Conservation (phyloP, 75 land plant species). For the Pinus tabuliformis region DNA sequence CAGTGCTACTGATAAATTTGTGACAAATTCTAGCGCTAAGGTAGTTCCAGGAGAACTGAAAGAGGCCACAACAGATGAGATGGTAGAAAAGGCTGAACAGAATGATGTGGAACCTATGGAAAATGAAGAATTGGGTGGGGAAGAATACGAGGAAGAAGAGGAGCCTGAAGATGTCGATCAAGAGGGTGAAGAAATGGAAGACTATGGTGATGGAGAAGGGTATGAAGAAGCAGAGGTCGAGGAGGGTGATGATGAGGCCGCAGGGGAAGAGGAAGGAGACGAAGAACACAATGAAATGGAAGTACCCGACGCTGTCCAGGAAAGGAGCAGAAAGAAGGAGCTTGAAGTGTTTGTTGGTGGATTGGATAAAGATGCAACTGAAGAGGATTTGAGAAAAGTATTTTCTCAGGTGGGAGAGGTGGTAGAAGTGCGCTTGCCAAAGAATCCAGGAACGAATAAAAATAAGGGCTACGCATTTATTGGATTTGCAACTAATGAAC, state of each 20-base stretch:
- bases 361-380: slow-evolving; percentile 74
- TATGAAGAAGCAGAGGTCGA: slow-evolving; percentile 23
- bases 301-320: slow-evolving; percentile 20
- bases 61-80: background rate
- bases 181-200: slow-evolving; percentile 17
- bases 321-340: slow-evolving; percentile 55
- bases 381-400: slow-evolving; percentile 69
- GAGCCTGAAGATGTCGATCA: slow-evolving; percentile 15
- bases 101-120: background rate
- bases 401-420: slow-evolving; percentile 74
- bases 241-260: slow-evolving; percentile 16
- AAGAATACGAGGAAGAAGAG: slow-evolving; percentile 8
- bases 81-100: background rate
- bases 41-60: background rate
- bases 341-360: slow-evolving; percentile 93
- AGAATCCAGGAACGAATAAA: slow-evolving; percentile 76
- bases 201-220: slow-evolving; percentile 17
- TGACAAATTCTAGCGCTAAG: background rate
- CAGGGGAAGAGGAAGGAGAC: slow-evolving; percentile 21
- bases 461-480: slow-evolving; percentile 95
- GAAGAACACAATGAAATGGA: slow-evolving; percentile 27
- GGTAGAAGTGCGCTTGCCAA: slow-evolving; percentile 69
- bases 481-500: slow-evolving; percentile 72
- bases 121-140: slow-evolving; percentile 5
- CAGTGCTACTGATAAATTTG: background rate